A percentile compares a stretch with the other conserved stretches of the same genome.
Evolutionary conservation across 768 basidiomycete species (phyloP).

Genomic region (Pleurotus cornucopiae): DNA sequence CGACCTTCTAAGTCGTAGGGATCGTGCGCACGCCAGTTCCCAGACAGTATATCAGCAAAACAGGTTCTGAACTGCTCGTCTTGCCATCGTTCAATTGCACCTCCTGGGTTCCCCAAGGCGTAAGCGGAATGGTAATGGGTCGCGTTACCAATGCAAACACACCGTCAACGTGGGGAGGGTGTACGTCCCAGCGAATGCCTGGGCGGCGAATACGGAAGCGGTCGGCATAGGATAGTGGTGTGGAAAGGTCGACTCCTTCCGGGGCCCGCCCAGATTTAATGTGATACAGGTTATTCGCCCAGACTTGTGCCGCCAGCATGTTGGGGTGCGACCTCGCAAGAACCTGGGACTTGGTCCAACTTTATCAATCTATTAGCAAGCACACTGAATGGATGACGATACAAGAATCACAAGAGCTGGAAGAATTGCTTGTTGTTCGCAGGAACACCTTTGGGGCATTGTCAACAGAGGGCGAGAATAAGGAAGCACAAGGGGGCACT

Average conservation of each 20-base stretch:
- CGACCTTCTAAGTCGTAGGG: slow-evolving; percentile 50
- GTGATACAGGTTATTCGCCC: slow-evolving; percentile 49
- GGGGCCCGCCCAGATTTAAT: slow-evolving; percentile 22
- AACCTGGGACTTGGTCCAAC: slow-evolving; percentile 39
- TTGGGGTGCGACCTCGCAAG: slow-evolving; percentile 53
- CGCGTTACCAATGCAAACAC: slow-evolving; percentile 10
- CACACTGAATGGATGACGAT: neutral
- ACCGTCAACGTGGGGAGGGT: slow-evolving; percentile 24
- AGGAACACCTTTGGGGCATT: slow-evolving; percentile 32
- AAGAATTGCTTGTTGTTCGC: slow-evolving; percentile 55
- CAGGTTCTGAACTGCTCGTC: slow-evolving; percentile 43
- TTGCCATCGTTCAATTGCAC: slow-evolving; percentile 57
- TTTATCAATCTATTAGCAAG: neutral
- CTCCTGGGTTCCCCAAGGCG: no score
- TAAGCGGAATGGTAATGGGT: slow-evolving; percentile 8
- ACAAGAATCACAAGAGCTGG: slow-evolving; percentile 33
- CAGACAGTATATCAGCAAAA: slow-evolving; percentile 46
- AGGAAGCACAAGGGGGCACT: no score
- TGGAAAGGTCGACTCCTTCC: slow-evolving; percentile 45
- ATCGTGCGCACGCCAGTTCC: slow-evolving; percentile 50
- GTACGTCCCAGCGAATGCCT: slow-evolving; percentile 40
- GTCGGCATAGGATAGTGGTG: slow-evolving; percentile 57
- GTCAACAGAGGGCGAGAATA: no score
- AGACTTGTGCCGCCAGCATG: slow-evolving; percentile 40
- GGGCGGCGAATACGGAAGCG: slow-evolving; percentile 61